phyloP scores from a whole-genome alignment of 2,329 filamentous ascomycete species.

The Paecilomyces sp. region DNA sequence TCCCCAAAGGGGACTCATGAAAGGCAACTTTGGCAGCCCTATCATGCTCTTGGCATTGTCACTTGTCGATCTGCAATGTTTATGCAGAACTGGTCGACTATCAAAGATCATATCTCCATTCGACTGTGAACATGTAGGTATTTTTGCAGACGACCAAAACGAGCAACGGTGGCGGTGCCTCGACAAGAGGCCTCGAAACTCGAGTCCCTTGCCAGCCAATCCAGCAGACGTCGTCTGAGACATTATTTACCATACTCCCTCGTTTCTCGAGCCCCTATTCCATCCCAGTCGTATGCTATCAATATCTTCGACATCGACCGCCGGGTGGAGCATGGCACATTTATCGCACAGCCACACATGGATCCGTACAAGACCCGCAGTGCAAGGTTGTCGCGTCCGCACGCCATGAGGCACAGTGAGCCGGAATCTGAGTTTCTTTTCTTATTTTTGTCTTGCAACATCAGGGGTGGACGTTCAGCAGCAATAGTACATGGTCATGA shows the following conservation, averaged over 20 bases:
- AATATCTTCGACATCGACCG: neutral
- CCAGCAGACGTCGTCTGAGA: neutral
- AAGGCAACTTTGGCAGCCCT: neutral
- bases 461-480: neutral
- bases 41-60: neutral
- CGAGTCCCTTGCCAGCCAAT: neutral
- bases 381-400: neutral
- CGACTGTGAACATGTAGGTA: neutral
- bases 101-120: neutral
- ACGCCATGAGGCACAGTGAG: neutral
- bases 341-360: conserved; percentile 3
- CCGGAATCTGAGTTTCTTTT: neutral
- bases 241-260: neutral
- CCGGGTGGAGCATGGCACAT: conserved; percentile 1
- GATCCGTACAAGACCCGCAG: neutral
- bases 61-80: neutral
- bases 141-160: neutral
- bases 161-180: neutral
- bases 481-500: neutral
- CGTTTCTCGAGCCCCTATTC: neutral
- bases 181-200: neutral
- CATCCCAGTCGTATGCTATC: neutral
- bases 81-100: neutral
- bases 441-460: neutral
- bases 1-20: neutral